Percentiles rank a stretch among this genome's conserved stretches.
Evolutionary conservation across 2,329 filamentous ascomycete genomes (phyloP).

Genomic region (Pseudogymnoascus sp.): DNA sequence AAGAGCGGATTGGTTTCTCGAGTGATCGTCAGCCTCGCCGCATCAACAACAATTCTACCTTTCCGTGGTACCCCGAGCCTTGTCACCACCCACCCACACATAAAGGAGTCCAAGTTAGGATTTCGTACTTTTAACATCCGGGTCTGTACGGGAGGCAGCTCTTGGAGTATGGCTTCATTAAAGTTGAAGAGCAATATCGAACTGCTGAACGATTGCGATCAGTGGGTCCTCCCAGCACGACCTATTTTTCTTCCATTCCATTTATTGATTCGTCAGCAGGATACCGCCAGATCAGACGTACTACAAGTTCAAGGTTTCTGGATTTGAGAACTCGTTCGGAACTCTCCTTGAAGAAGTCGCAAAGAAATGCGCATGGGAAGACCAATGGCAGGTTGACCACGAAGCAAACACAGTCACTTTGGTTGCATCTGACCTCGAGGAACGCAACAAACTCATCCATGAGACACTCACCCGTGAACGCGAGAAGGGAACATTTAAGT

Average conservation of each 20-base stretch:
- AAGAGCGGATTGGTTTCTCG: no score
- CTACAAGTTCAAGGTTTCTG: conserved; percentile 20
- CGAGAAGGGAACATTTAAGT: not conserved
- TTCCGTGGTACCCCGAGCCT: no score
- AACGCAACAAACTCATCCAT: conserved; percentile 13
- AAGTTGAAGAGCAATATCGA: not conserved
- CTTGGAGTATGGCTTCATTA: not conserved
- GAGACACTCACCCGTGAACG: conserved; percentile 10
- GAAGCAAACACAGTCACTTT: conserved; percentile 13
- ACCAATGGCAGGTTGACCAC: conserved; percentile 14
- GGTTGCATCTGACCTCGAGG: conserved; percentile 1
- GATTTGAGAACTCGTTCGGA: conserved; percentile 16
- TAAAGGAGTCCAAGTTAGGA: not conserved
- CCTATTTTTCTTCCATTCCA: not conserved
- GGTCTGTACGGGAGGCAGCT: not conserved
- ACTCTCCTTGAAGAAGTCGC: conserved; percentile 15
- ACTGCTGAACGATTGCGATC: not conserved
- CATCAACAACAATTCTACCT: no score
- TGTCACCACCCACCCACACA: no score
- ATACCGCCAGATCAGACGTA: conserved; percentile 11
- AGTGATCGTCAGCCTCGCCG: no score
- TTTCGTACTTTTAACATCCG: not conserved
- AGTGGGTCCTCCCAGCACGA: not conserved
- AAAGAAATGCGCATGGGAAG: conserved; percentile 5
- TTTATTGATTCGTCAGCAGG: not conserved